Conservation (phyloP, 805 yeast species). For the Zygoascus ofunaensis region DNA sequence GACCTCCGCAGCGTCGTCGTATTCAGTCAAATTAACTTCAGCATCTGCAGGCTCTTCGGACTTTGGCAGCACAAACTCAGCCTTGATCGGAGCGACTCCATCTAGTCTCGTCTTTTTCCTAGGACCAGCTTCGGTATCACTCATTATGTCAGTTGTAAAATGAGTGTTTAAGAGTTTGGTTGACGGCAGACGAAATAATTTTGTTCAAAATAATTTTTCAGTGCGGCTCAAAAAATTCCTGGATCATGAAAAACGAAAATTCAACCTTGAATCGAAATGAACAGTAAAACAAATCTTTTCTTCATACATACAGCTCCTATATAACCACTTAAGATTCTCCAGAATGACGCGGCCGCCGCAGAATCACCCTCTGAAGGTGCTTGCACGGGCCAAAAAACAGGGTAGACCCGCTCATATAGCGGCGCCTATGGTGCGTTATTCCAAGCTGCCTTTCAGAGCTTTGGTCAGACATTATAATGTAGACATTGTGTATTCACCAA, state of each 20-base stretch:
- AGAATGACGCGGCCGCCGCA: conserved; percentile 31
- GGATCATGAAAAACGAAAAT: no score
- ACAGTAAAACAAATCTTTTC: no score
- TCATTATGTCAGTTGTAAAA: conserved; percentile 6
- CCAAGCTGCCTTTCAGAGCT: conserved; percentile 85
- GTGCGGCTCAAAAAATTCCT: background rate
- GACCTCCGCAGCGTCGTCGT: conserved; percentile 20
- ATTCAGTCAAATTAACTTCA: conserved; percentile 6
- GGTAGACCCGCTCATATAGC: conserved; percentile 54
- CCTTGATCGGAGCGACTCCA: conserved; percentile 71
- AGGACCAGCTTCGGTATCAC: conserved; percentile 19
- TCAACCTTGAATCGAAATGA: no score
- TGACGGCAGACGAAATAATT: no score
- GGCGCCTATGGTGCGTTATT: conserved; percentile 97
- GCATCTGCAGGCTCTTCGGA: conserved; percentile 25
- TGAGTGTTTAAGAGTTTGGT: no score
- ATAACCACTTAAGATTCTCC: no score
- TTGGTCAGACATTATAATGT: conserved; percentile 61
- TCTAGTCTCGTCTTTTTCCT: conserved; percentile 28
- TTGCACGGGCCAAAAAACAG: conserved; percentile 38
- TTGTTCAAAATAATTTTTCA: background rate
- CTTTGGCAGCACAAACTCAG: conserved; percentile 43
- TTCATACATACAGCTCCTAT: no score
- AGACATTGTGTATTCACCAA: conserved; percentile 88
- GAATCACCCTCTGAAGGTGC: conserved; percentile 46